Evolutionary conservation across 495 filamentous ascomycete species (phyloP).

Genomic region (Lasiosphaeria miniovina): DNA sequence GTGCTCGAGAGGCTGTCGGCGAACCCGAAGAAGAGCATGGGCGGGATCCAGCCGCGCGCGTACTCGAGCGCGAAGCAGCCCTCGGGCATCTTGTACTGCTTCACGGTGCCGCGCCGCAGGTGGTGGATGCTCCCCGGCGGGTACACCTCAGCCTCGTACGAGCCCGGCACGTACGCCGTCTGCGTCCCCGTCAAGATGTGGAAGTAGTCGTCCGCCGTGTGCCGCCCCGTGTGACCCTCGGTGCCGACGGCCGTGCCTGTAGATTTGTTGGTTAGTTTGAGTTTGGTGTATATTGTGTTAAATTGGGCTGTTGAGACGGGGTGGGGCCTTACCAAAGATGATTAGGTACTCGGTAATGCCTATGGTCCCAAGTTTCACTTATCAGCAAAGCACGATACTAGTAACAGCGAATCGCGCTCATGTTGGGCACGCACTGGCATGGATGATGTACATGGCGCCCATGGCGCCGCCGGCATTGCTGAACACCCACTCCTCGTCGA

Average conservation of each 20-base stretch:
- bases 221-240: constrained; percentile 80
- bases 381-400: neutral
- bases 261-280: neutral
- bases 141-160: constrained; percentile 71
- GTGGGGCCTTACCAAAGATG: constrained; percentile 58
- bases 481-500: constrained; percentile 65
- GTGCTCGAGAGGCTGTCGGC: constrained; percentile 74
- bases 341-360: constrained; percentile 74
- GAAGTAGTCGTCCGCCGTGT: constrained; percentile 92
- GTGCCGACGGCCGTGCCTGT: constrained; percentile 75
- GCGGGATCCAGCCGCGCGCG: constrained; percentile 85
- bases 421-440: constrained; percentile 58
- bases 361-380: neutral
- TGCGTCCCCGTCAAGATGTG: constrained; percentile 78
- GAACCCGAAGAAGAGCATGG: constrained; percentile 84
- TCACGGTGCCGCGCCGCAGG: constrained; percentile 68
- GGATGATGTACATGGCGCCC: constrained; percentile 87
- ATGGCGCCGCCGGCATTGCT: constrained; percentile 83
- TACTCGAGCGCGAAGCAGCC: constrained; percentile 85
- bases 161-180: constrained; percentile 66
- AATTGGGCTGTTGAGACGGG: neutral
- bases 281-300: too few relatives aligned
- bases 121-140: constrained; percentile 74
- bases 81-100: constrained; percentile 82
- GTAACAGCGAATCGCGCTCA: too few relatives aligned